phyloP scores from a whole-genome alignment of 352 stramenopile species.

The Phytophthora vignae region DNA sequence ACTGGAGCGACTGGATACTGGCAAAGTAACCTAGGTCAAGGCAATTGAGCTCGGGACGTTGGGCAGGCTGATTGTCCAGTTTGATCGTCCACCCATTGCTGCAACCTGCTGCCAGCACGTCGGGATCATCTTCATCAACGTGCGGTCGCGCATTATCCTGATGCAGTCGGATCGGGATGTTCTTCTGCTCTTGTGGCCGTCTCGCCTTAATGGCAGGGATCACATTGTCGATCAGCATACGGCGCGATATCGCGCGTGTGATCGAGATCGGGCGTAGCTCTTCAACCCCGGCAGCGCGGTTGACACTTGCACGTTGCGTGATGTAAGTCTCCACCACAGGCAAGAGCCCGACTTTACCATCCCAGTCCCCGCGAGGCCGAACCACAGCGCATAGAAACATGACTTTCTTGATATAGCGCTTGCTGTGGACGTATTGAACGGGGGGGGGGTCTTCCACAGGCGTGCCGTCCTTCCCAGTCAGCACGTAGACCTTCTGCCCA shows the following conservation, averaged over 20 bases:
- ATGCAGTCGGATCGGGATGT: no score
- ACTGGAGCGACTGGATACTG: no score
- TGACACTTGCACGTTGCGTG: neutral
- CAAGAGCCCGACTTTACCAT: conserved; percentile 10
- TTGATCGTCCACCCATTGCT: no score
- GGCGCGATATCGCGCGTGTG: neutral
- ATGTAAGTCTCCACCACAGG: conserved; percentile 1
- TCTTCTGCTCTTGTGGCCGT: no score
- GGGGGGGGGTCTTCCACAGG: neutral
- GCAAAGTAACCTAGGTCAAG: no score
- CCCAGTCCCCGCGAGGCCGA: conserved; percentile 2
- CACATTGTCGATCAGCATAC: no score
- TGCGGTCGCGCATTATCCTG: no score
- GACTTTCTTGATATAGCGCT: neutral
- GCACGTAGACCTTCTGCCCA: neutral
- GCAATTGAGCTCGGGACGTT: no score
- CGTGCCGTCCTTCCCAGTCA: conserved; percentile 4
- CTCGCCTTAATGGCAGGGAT: no score
- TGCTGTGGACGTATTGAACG: conserved; percentile 8
- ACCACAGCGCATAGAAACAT: conserved; percentile 10
- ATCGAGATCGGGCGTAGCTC: neutral
- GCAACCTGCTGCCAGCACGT: no score
- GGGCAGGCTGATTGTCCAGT: no score
- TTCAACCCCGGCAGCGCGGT: conserved; percentile 1
- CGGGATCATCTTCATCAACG: no score